Conservation (phyloP, 1,284 basidiomycete species). For the Coriolopsis trogii region DNA sequence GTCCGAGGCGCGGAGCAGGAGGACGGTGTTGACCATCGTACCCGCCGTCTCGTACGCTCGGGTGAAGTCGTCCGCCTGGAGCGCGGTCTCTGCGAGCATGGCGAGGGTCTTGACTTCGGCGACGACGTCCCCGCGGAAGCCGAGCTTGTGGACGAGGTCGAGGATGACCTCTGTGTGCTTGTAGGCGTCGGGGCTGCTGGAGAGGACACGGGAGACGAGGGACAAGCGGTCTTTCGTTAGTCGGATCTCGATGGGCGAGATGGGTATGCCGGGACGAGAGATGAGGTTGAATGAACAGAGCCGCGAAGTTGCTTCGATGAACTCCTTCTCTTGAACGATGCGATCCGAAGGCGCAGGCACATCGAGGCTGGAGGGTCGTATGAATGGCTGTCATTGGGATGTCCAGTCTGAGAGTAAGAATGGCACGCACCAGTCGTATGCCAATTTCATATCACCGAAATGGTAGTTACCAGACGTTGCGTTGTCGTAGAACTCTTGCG, state of each 20-base stretch:
- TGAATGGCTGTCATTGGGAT: neutral
- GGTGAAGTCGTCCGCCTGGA: conserved; percentile 77
- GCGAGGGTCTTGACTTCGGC: conserved; percentile 83
- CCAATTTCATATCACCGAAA: conserved; percentile 91
- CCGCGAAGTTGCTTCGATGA: conserved; percentile 92
- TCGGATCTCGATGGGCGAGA: conserved; percentile 90
- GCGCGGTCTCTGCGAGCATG: conserved; percentile 86
- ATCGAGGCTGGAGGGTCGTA: conserved; percentile 57
- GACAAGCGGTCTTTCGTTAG: conserved; percentile 84
- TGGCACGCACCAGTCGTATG: conserved; percentile 83
- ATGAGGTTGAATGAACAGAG: conserved; percentile 83
- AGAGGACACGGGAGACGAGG: conserved; percentile 81
- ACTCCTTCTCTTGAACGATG: conserved; percentile 77
- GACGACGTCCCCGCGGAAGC: conserved; percentile 67
- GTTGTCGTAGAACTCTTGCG: conserved; percentile 92
- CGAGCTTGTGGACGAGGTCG: conserved; percentile 86
- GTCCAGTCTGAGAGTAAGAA: conserved; percentile 16
- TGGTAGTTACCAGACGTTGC: conserved; percentile 90
- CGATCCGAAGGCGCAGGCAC: conserved; percentile 69
- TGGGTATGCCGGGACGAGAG: conserved; percentile 72
- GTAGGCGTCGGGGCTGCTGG: conserved; percentile 83
- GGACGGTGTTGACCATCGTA: conserved; percentile 70
- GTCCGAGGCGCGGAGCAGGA: conserved; percentile 44
- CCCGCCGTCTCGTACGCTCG: conserved; percentile 74
- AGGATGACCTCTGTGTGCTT: conserved; percentile 89